These are phyloP conservation scores for Magnusiomyces tetraspermus DNA, from an alignment of 1,139 yeast genomes.

Conservation along the genomic window DNA sequence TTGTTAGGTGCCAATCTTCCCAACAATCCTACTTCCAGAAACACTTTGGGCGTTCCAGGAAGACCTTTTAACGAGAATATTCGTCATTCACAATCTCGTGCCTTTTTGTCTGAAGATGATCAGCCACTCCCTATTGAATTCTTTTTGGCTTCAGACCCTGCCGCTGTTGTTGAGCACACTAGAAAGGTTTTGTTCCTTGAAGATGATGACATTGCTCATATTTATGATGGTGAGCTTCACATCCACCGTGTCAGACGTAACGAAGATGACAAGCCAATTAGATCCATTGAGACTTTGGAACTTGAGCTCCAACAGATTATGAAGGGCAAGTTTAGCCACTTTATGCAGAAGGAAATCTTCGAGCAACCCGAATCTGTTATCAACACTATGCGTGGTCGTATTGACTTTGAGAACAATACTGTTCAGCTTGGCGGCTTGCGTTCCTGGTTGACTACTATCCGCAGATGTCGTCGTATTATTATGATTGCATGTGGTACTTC, in stretches of 20 bases:
- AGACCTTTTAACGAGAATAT: constrained; percentile 33
- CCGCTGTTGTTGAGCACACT: constrained; percentile 96
- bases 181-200: constrained; percentile 92
- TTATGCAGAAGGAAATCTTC: constrained; percentile 97
- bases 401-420: constrained; percentile 71
- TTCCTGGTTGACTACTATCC: constrained; percentile 73
- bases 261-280: constrained; percentile 83
- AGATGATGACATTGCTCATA: constrained; percentile 98
- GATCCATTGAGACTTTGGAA: constrained; percentile 94
- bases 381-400: constrained; percentile 99
- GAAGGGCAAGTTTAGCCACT: constrained; percentile 95
- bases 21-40: constrained; percentile 2
- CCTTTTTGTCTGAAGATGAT: constrained; percentile 85
- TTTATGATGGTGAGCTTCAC: constrained; percentile 95
- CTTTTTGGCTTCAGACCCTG: constrained; percentile 93
- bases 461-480: constrained; percentile 90
- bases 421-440: constrained; percentile 88
- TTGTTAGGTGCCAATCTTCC: constrained; percentile 1
- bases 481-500: constrained; percentile 99
- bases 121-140: constrained; percentile 92
- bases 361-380: constrained; percentile 98
- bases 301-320: constrained; percentile 95
- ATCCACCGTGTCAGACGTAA: constrained; percentile 92
- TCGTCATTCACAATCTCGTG: constrained; percentile 88
- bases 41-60: constrained; percentile 18